Conservation (phyloP, 31 red algal genomes). For the Bonnemaisonia californica region DNA sequence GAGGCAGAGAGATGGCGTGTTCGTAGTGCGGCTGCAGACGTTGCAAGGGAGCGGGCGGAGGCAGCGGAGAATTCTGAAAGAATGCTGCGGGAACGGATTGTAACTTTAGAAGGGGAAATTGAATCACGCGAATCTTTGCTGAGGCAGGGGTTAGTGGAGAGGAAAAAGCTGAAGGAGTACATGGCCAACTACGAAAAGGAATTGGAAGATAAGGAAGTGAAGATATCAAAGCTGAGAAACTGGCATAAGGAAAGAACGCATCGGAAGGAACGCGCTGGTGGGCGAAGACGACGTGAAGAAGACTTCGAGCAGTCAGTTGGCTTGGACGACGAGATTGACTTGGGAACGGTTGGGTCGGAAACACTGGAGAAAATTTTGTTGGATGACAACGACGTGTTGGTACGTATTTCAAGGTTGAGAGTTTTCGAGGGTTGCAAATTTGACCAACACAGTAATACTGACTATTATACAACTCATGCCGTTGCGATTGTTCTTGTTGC, state of each 20-base stretch:
- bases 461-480: no score
- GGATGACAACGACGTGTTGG: not conserved
- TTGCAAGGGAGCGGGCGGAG: conserved; percentile 56
- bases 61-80: conserved; percentile 58
- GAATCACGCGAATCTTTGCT: conserved; percentile 53
- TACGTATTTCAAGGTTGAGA: no score
- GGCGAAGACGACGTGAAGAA: not conserved
- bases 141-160: conserved; percentile 39
- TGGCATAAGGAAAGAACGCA: conserved; percentile 16
- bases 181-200: conserved; percentile 54
- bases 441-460: no score
- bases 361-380: not conserved
- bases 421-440: no score
- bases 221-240: conserved; percentile 41
- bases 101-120: conserved; percentile 51
- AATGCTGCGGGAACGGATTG: conserved; percentile 36
- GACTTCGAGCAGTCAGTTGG: not conserved
- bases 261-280: not conserved
- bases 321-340: not conserved
- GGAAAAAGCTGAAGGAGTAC: conserved; percentile 49
- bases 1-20: conserved; percentile 64
- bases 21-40: conserved; percentile 40
- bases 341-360: not conserved
- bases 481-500: no score
- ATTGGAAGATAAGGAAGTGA: conserved; percentile 52